These are phyloP conservation scores for Fusarium haematococcum DNA, from an alignment of 2,329 filamentous ascomycete species.

Conservation along the genomic window DNA sequence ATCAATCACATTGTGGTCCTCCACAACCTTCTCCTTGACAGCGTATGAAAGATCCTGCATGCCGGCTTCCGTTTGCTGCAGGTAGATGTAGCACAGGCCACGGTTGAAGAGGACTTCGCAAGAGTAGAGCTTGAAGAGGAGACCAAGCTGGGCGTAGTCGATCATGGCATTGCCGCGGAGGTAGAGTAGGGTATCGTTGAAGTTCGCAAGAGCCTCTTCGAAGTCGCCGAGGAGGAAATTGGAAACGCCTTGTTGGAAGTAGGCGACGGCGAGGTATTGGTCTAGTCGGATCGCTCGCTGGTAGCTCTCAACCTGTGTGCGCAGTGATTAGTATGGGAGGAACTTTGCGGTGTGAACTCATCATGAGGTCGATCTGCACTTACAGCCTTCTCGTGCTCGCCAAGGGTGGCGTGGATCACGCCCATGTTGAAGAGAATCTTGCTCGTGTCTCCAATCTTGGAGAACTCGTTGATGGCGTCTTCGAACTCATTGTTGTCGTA, in stretches of 20 bases:
- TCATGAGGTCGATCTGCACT: slow-evolving; percentile 52
- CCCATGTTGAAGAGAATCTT: slow-evolving; percentile 99
- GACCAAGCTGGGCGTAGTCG: slow-evolving; percentile 94
- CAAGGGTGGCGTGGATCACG: slow-evolving; percentile 95
- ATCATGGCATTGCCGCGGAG: slow-evolving; percentile 96
- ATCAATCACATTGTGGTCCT: slow-evolving; percentile 97
- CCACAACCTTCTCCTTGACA: slow-evolving; percentile 94
- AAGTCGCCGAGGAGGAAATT: slow-evolving; percentile 98
- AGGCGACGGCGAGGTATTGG: slow-evolving; percentile 95
- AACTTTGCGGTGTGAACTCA: not conserved
- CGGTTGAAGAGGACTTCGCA: slow-evolving; percentile 98
- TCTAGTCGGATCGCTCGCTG: slow-evolving; percentile 91
- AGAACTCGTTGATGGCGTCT: slow-evolving; percentile 85
- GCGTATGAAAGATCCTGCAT: slow-evolving; percentile 92
- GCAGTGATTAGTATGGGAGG: slow-evolving; percentile 31
- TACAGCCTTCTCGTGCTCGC: slow-evolving; percentile 95
- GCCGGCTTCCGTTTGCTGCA: slow-evolving; percentile 90
- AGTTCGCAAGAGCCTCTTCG: slow-evolving; percentile 96
- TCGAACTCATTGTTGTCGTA: slow-evolving; percentile 99
- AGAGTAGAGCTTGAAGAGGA: slow-evolving; percentile 96
- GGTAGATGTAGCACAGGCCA: slow-evolving; percentile 95
- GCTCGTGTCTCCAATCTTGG: slow-evolving; percentile 90
- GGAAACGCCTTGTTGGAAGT: slow-evolving; percentile 98
- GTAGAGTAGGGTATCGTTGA: slow-evolving; percentile 97
- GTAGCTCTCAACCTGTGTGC: slow-evolving; percentile 86